A percentile compares a stretch with the other conserved stretches of the same genome.
Conservation (phyloP, 2,329 filamentous ascomycete genomes). For the Colletotrichum viniferum region DNA sequence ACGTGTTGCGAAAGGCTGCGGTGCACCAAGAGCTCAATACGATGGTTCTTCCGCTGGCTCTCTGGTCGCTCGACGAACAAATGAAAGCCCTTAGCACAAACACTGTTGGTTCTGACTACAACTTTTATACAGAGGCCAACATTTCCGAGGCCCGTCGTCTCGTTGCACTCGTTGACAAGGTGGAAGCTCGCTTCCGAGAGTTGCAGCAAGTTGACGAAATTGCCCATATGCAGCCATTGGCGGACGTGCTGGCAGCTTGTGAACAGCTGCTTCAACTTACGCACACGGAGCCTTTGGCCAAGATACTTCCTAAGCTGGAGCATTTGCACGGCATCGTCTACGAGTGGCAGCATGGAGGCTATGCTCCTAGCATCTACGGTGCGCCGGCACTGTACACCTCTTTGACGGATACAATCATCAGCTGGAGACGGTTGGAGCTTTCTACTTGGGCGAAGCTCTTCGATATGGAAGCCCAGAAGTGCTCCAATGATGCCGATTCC, state of each 20-base stretch:
- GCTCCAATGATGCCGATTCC: slow-evolving; percentile 76
- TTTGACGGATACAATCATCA: slow-evolving; percentile 80
- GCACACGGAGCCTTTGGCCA: slow-evolving; percentile 84
- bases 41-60: slow-evolving; percentile 67
- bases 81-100: slow-evolving; percentile 44
- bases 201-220: slow-evolving; percentile 72
- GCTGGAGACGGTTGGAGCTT: slow-evolving; percentile 89
- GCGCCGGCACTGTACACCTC: slow-evolving; percentile 74
- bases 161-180: slow-evolving; percentile 69
- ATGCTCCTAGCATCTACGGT: slow-evolving; percentile 81
- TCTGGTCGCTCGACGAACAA: slow-evolving; percentile 70
- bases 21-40: slow-evolving; percentile 46
- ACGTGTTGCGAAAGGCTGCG: slow-evolving; percentile 24
- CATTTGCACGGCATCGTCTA: slow-evolving; percentile 84
- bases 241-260: slow-evolving; percentile 78
- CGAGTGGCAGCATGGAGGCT: slow-evolving; percentile 88
- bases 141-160: slow-evolving; percentile 76
- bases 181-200: slow-evolving; percentile 74
- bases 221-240: slow-evolving; percentile 74
- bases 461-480: slow-evolving; percentile 80
- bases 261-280: slow-evolving; percentile 76
- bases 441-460: slow-evolving; percentile 91
- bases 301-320: slow-evolving; percentile 84
- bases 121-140: slow-evolving; percentile 89
- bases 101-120: slow-evolving; percentile 61